Conservation (phyloP, 2,329 filamentous ascomycete genomes). For the Exophiala sp. region DNA sequence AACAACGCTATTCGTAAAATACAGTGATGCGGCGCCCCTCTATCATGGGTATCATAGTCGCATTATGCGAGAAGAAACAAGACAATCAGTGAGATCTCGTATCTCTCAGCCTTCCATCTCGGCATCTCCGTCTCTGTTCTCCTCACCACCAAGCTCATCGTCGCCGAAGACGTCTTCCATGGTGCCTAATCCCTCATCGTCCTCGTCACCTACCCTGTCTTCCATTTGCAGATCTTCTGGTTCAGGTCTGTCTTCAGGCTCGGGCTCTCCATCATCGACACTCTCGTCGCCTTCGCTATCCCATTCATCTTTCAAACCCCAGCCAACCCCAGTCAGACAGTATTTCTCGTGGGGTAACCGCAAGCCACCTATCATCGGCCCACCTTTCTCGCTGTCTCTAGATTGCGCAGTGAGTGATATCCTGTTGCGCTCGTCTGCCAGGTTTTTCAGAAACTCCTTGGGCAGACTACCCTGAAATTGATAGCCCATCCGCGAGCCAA, state of each 20-base stretch:
- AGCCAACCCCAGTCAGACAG: conserved; percentile 55
- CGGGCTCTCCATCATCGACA: conserved; percentile 22
- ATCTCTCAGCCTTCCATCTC: conserved; percentile 33
- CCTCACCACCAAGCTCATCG: conserved; percentile 34
- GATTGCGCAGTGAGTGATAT: conserved; percentile 50
- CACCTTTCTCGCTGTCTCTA: conserved; percentile 27
- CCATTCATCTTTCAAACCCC: conserved; percentile 58
- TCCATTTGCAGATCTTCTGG: conserved; percentile 27
- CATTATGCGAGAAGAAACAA: not conserved
- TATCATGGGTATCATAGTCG: conserved; percentile 6
- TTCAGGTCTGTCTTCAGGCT: conserved; percentile 21
- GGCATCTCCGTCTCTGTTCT: conserved; percentile 39
- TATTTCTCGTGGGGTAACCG: conserved; percentile 61
- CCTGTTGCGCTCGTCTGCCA: conserved; percentile 55
- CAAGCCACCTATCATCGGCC: conserved; percentile 50
- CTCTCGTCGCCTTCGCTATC: conserved; percentile 53
- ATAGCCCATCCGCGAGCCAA: conserved; percentile 54
- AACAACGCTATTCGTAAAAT: not conserved
- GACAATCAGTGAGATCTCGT: not conserved
- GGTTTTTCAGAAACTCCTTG: conserved; percentile 60
- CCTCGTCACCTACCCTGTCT: conserved; percentile 30
- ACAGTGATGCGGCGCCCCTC: not conserved
- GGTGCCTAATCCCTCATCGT: conserved; percentile 28
- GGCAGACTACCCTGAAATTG: conserved; percentile 58
- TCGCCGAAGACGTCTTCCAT: conserved; percentile 34